Evolutionary conservation across 108 stramenopile genomes (phyloP).

Genomic region (Cyclotella kingstonii): DNA sequence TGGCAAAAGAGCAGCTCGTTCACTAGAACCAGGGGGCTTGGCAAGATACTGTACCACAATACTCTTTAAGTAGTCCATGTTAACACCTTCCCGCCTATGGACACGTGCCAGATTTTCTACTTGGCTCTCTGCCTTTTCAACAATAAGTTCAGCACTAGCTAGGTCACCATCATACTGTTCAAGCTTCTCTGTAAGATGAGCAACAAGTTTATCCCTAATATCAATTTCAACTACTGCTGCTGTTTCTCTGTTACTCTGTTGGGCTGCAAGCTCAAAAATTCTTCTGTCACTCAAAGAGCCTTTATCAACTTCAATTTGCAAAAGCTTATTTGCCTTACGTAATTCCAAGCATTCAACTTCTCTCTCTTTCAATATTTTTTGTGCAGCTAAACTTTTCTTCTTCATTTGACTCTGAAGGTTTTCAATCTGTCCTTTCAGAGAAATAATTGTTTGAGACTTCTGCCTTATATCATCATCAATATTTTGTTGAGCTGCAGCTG

Average conservation of each 20-base stretch:
- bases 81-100: conserved; percentile 81
- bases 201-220: conserved; percentile 72
- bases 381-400: conserved; percentile 82
- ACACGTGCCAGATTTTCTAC: conserved; percentile 77
- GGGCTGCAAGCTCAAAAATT: conserved; percentile 85
- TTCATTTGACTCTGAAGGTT: conserved; percentile 78
- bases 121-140: conserved; percentile 65
- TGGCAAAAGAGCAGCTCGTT: conserved; percentile 72
- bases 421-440: conserved; percentile 71
- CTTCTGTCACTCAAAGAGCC: conserved; percentile 82
- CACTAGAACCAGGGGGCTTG: conserved; percentile 83
- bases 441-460: conserved; percentile 53
- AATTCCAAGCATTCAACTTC: conserved; percentile 75
- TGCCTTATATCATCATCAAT: conserved; percentile 38
- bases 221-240: conserved; percentile 72
- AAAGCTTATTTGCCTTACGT: conserved; percentile 61
- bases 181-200: conserved; percentile 60
- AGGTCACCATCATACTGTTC: conserved; percentile 70
- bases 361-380: conserved; percentile 72
- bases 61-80: conserved; percentile 89
- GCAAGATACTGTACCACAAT: conserved; percentile 88
- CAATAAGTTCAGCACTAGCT: conserved; percentile 64
- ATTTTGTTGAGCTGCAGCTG: conserved; percentile 56
- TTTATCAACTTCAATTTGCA: conserved; percentile 85
- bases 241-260: conserved; percentile 86